Percentiles rank a stretch among this genome's conserved stretches.
These are phyloP conservation scores for Candida chauliodis DNA, from an alignment of 805 yeast genomes.

Conservation along the genomic window DNA sequence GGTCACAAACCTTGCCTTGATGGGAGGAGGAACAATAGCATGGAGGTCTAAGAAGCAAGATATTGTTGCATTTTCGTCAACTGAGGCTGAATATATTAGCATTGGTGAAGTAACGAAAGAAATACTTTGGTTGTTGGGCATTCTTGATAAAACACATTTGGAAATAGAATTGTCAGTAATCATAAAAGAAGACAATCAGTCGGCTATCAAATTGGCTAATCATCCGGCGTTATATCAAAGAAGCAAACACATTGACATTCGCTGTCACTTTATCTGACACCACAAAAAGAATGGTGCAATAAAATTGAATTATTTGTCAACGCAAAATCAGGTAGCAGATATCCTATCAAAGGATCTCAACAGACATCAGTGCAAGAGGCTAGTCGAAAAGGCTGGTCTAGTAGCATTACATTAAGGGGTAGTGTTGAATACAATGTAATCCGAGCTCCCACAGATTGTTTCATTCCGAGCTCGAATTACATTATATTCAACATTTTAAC, in stretches of 20 bases:
- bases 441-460: too few relatives aligned
- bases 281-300: background rate
- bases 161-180: background rate
- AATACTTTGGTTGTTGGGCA: background rate
- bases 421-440: background rate
- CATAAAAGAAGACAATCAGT: background rate
- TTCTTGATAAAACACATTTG: background rate
- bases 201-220: background rate
- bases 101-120: background rate
- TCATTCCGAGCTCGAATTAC: too few relatives aligned
- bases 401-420: background rate
- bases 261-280: background rate
- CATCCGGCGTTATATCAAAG: background rate
- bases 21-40: background rate
- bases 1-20: background rate
- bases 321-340: background rate
- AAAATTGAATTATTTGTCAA: background rate
- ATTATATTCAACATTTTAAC: too few relatives aligned
- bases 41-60: background rate
- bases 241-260: background rate
- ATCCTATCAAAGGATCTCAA: background rate
- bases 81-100: slow-evolving; percentile 1
- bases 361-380: background rate
- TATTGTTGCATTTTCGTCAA: background rate
- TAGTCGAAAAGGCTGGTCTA: background rate